Evolutionary conservation across 768 basidiomycete genomes (phyloP), one percentile per base, ranked within the genome.

Genomic region (Rhizopogon salebrosus): DNA sequence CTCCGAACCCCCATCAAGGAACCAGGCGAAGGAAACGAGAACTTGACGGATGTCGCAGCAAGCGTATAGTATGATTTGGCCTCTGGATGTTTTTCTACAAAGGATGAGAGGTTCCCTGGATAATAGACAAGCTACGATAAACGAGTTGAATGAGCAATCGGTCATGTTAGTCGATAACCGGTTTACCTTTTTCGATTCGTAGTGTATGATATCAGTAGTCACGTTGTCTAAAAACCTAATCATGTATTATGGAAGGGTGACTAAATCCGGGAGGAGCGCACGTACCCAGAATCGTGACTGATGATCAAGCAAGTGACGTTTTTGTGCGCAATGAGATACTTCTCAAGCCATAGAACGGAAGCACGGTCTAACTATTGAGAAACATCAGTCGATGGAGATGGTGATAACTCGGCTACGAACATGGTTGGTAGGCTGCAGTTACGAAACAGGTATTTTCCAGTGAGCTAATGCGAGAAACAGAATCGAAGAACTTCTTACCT

Each of bases 31-130:
- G 95, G 95, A 81, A 98, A 98, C 34, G 91, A 75, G 75, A 98
- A 95, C 72, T 92, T 94, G 74, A 97, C 85, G 54, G 89, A 85
- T 52, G 89, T 93, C 6, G 93, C 95, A 31, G 91, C 87, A 22
- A 98, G 83, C 31, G 92, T 95, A 76, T 98, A 98, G 78, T 97
- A 98, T 2, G 94, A 92, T 73, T 85, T 92, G 35, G 94, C 95
- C 65, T 94, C 89, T 3, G 95, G 95, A 59, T 93, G 91, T 58
- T 83, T 80, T 63, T 81, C 86, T 50, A 97, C 95, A 68, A 98
- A 98, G 27, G 80, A 72, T 37, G 91, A 91, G 31, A 98, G 82
- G 71, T 95, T 95, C 52, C 95, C 95, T 29, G 82, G 84, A 71
- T 98, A 98, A 74, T 93, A 95, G 41, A 86, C 92, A 57, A 98